Percentiles rank a stretch among this genome's conserved stretches.
These are phyloP conservation scores for Croton laevigatus DNA, from an alignment of 441 rosid genomes.

Conservation along the genomic window DNA sequence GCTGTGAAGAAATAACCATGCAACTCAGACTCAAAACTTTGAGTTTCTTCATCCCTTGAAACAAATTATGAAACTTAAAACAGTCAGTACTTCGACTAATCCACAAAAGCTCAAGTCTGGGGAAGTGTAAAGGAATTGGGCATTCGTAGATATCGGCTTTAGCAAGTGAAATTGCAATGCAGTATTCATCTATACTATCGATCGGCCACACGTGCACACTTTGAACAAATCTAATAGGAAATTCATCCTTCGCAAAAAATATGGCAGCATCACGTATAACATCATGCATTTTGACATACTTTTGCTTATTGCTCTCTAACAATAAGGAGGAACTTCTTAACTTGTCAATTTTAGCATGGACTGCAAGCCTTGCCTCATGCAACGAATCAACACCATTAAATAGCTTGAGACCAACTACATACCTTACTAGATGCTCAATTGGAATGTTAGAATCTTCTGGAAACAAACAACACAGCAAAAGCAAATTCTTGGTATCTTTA, in stretches of 20 bases:
- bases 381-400: background rate
- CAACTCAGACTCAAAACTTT: background rate
- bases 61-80: background rate
- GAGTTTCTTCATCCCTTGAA: background rate
- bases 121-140: background rate
- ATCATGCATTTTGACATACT: slow-evolving; percentile 16
- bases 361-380: background rate
- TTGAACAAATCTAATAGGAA: too few relatives aligned
- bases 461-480: background rate
- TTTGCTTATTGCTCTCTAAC: background rate
- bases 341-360: background rate
- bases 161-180: background rate
- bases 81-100: background rate
- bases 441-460: background rate
- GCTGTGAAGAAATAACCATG: background rate
- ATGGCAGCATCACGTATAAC: background rate
- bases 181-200: background rate
- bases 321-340: background rate
- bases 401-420: background rate
- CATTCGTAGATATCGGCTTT: background rate
- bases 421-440: slow-evolving; percentile 1
- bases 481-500: background rate
- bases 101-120: background rate
- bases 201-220: background rate
- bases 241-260: background rate